These are phyloP conservation scores for Chlorella sorokiniana DNA, from an alignment of 139 green algal genomes.

Conservation along the genomic window DNA sequence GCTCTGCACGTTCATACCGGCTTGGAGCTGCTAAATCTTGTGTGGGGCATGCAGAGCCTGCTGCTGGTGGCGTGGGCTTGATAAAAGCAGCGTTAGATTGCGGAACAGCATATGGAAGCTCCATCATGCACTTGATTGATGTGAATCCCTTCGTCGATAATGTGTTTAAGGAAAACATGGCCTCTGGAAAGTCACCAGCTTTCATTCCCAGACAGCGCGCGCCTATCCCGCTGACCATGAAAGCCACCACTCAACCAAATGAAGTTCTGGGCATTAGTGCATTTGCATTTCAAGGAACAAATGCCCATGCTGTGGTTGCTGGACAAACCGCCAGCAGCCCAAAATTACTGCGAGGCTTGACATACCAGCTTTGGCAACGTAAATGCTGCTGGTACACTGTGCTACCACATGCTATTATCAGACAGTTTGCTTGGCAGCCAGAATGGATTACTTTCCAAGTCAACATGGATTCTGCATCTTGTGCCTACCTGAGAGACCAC, in stretches of 20 bases:
- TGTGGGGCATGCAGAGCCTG: conserved; percentile 80
- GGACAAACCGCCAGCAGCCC: neutral
- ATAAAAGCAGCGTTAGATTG: conserved; percentile 24
- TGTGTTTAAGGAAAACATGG: neutral
- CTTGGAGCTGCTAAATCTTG: conserved; percentile 73
- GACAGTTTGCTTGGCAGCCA: neutral
- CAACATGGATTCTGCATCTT: neutral
- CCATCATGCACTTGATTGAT: neutral
- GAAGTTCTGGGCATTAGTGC: conserved; percentile 14
- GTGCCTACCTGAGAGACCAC: conserved; percentile 46
- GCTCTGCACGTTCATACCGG: conserved; percentile 27
- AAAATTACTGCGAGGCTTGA: neutral
- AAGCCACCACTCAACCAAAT: neutral
- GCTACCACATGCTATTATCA: neutral
- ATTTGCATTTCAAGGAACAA: conserved; percentile 54
- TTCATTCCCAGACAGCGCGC: neutral
- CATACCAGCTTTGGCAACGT: neutral
- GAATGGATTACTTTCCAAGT: neutral
- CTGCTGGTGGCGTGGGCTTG: conserved; percentile 67
- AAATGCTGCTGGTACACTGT: neutral
- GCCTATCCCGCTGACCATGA: neutral
- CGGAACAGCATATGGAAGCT: neutral
- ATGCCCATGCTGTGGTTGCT: conserved; percentile 36
- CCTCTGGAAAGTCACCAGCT: neutral
- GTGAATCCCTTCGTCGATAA: neutral